Evolutionary conservation across 2,329 filamentous ascomycete species (phyloP).

Genomic region (Juglanconis oblonga): DNA sequence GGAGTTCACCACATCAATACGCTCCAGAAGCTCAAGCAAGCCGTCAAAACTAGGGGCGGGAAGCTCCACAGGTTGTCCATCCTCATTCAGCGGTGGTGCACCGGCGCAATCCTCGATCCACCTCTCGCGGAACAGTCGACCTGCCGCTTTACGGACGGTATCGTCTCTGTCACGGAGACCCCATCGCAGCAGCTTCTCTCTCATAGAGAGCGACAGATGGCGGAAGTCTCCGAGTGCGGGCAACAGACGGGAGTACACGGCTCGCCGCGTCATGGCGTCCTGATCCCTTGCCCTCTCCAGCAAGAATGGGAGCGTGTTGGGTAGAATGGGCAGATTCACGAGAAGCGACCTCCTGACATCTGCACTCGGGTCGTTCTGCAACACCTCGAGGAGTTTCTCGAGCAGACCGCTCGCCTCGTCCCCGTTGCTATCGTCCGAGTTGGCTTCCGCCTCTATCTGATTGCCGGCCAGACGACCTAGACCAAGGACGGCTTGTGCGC

Average conservation of each 20-base stretch:
- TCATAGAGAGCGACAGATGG: slow-evolving; percentile 86
- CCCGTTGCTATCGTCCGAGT: slow-evolving; percentile 69
- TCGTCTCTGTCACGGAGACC: slow-evolving; percentile 92
- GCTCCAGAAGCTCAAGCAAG: slow-evolving; percentile 84
- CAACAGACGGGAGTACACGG: slow-evolving; percentile 82
- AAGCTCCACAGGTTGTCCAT: slow-evolving; percentile 53
- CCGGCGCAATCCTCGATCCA: slow-evolving; percentile 96
- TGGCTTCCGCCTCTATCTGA: slow-evolving; percentile 66
- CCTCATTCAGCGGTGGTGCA: slow-evolving; percentile 55
- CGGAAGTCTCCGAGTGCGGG: slow-evolving; percentile 92
- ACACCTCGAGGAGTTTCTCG: slow-evolving; percentile 78
- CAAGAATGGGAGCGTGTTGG: slow-evolving; percentile 78
- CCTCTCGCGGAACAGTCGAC: slow-evolving; percentile 85
- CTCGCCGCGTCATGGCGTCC: slow-evolving; percentile 77
- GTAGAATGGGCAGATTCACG: slow-evolving; percentile 83
- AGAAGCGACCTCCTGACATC: slow-evolving; percentile 88
- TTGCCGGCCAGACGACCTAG: slow-evolving; percentile 82
- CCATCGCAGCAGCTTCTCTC: slow-evolving; percentile 94
- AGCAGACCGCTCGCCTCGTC: slow-evolving; percentile 68
- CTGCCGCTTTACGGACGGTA: slow-evolving; percentile 87
- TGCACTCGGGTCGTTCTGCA: slow-evolving; percentile 91
- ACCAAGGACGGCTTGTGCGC: slow-evolving; percentile 87
- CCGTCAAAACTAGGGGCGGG: slow-evolving; percentile 73
- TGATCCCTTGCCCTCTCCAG: slow-evolving; percentile 88
- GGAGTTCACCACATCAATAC: slow-evolving; percentile 89